A percentile compares a stretch with the other conserved stretches of the same genome.
Conservation (phyloP, 1,139 yeast genomes). For the Arxiozyma slooffiae region DNA sequence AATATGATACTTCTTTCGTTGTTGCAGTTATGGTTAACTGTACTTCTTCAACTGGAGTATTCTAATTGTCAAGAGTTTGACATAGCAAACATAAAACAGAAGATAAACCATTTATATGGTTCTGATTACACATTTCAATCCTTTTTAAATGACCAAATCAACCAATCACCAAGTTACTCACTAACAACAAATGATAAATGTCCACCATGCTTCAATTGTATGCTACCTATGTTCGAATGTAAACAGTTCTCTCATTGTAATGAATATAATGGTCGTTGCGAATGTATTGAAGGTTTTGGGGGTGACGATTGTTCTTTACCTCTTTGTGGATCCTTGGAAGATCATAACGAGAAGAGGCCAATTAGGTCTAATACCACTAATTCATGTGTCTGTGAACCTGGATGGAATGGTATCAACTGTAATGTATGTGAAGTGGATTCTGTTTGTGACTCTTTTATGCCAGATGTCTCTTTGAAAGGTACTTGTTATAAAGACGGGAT, state of each 20-base stretch:
- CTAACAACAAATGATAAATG: conserved; percentile 32
- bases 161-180: neutral
- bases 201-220: conserved; percentile 90
- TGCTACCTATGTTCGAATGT: conserved; percentile 82
- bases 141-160: neutral
- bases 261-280: conserved; percentile 81
- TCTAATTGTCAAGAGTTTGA: neutral
- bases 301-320: conserved; percentile 89
- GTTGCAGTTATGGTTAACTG: neutral
- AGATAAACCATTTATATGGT: neutral
- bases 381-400: conserved; percentile 62
- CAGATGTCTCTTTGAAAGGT: conserved; percentile 66
- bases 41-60: neutral
- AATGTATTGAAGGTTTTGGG: conserved; percentile 86
- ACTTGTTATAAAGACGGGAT: conserved; percentile 85
- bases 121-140: neutral
- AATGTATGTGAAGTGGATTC: conserved; percentile 64
- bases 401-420: conserved; percentile 94
- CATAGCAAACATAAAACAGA: neutral
- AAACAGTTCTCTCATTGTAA: conserved; percentile 83
- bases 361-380: conserved; percentile 41
- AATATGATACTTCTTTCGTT: neutral
- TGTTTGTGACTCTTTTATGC: conserved; percentile 80
- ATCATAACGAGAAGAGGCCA: conserved; percentile 56
- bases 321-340: conserved; percentile 70